phyloP scores from a whole-genome alignment of 2,329 filamentous ascomycete genomes.

The Aspergillus fumigatiaffinis region DNA sequence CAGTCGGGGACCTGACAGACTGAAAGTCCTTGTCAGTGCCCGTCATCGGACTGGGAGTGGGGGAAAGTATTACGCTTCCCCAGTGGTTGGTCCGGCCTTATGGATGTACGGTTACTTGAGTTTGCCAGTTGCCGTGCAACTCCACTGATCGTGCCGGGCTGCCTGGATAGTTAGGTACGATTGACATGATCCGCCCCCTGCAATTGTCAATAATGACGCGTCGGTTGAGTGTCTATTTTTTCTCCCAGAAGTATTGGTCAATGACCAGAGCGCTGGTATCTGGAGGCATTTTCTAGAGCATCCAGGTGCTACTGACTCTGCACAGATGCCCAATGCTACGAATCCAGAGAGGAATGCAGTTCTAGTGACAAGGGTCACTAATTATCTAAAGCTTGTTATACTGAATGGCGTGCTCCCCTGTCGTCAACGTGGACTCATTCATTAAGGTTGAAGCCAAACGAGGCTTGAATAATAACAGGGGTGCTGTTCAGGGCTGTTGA shows the following conservation, averaged over 20 bases:
- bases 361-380: not conserved
- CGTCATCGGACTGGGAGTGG: not conserved
- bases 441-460: not conserved
- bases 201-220: not conserved
- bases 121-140: not conserved
- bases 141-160: not conserved
- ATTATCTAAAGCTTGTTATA: not conserved
- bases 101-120: no score
- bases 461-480: not conserved
- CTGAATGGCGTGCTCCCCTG: not conserved
- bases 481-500: not conserved
- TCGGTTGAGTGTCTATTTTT: not conserved
- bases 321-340: not conserved
- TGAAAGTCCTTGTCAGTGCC: not conserved
- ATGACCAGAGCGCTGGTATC: not conserved
- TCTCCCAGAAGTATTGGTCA: not conserved
- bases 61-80: no score
- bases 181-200: not conserved
- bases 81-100: no score
- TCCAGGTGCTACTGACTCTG: not conserved
- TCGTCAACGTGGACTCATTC: not conserved
- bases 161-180: not conserved
- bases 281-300: not conserved
- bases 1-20: not conserved
- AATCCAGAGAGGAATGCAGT: not conserved